Percentiles rank a stretch among this genome's conserved stretches.
phyloP scores from a whole-genome alignment of 495 filamentous ascomycete genomes.

The Zalerion maritima region DNA sequence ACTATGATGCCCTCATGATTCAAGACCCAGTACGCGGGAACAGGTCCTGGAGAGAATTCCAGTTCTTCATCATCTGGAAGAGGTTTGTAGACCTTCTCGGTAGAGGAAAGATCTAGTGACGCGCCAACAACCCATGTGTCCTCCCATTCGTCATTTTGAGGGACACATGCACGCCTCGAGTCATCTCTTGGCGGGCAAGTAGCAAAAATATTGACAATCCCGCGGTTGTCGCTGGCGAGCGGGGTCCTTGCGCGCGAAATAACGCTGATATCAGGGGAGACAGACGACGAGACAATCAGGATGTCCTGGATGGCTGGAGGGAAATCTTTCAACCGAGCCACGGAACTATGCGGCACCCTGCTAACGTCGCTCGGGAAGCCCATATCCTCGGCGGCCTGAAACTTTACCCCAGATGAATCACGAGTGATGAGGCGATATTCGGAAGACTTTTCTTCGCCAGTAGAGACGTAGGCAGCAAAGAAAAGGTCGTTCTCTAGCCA shows the following conservation, averaged over 20 bases:
- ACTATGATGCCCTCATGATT: constrained; percentile 79
- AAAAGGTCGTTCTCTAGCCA: constrained; percentile 90
- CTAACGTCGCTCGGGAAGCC: no score
- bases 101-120: constrained; percentile 67
- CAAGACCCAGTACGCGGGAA: constrained; percentile 76
- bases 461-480: constrained; percentile 54
- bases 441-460: constrained; percentile 43
- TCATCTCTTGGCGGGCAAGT: constrained; percentile 63
- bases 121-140: constrained; percentile 73
- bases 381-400: no score
- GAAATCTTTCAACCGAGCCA: constrained; percentile 61
- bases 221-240: constrained; percentile 43
- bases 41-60: constrained; percentile 57
- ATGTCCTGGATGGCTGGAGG: constrained; percentile 63
- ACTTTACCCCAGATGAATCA: constrained; percentile 30
- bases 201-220: constrained; percentile 51
- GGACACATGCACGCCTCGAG: constrained; percentile 59
- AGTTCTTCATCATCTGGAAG: constrained; percentile 61
- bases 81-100: constrained; percentile 62
- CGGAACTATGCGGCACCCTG: constrained; percentile 58
- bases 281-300: constrained; percentile 70
- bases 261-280: constrained; percentile 60
- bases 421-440: constrained; percentile 64
- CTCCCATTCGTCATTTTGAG: constrained; percentile 42
- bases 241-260: constrained; percentile 55